Evolutionary conservation across 257 asterid species (phyloP).

Genomic region (Pogostemon cablin): DNA sequence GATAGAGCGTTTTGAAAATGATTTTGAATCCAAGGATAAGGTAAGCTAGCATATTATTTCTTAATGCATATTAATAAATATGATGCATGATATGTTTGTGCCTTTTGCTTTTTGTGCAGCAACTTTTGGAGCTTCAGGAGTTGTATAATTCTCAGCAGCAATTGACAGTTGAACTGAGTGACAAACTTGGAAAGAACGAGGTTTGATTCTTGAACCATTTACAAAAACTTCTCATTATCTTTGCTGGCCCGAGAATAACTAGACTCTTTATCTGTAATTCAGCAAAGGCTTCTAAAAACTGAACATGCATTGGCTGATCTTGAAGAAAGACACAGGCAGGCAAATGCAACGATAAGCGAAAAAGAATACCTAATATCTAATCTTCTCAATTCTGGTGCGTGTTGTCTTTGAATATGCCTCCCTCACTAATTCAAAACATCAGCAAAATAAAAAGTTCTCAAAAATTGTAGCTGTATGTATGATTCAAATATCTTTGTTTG

Average conservation of each 20-base stretch:
- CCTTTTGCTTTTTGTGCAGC: slow-evolving; percentile 53
- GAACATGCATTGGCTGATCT: slow-evolving; percentile 78
- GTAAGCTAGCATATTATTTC: slow-evolving; percentile 38
- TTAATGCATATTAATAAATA: slow-evolving; percentile 13
- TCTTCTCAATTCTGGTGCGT: slow-evolving; percentile 84
- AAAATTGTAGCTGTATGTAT: neutral
- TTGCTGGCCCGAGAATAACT: slow-evolving; percentile 31
- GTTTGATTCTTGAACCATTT: slow-evolving; percentile 33
- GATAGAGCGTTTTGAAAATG: slow-evolving; percentile 83
- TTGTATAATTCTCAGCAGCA: slow-evolving; percentile 71
- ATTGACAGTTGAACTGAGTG: slow-evolving; percentile 58
- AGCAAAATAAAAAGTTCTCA: too few species aligned
- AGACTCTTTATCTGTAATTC: slow-evolving; percentile 33
- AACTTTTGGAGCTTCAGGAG: slow-evolving; percentile 74
- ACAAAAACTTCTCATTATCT: neutral
- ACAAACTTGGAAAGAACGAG: slow-evolving; percentile 80
- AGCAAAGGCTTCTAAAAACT: slow-evolving; percentile 83
- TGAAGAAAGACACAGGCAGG: slow-evolving; percentile 77
- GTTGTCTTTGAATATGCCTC: slow-evolving; percentile 11
- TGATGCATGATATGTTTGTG: slow-evolving; percentile 27
- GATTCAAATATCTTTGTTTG: slow-evolving; percentile 5
- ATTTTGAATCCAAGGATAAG: slow-evolving; percentile 77
- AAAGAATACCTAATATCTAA: slow-evolving; percentile 79
- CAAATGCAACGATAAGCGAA: slow-evolving; percentile 79
- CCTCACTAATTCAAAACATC: neutral